Base-by-base conservation (phyloP, 805 yeast species). In the Wickerhamiella parazyma region DNA sequence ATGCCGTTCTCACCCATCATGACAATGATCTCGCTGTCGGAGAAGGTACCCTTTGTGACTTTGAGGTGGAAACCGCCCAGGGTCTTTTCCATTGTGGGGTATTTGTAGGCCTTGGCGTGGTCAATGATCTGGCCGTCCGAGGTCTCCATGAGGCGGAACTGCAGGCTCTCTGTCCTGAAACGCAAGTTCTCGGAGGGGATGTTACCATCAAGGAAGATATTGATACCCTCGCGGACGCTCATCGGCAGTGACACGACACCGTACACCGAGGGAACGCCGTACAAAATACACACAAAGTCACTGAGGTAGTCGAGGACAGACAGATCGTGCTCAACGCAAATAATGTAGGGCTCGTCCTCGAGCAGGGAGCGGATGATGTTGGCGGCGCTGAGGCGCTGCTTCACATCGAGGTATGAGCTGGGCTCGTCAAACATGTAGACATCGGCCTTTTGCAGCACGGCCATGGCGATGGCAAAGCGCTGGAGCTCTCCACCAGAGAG, bases 1-100 rank as follows among this genome's bases (percentile, higher is more conserved):
- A 98, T 91, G 70, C 99, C 99, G 65, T 91, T 91, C 69, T 91
- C 98, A 62, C 99, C 99, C 94, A 91, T 89, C 95, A 91, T 84
- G 46, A 91, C 98, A 57, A 91, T 73, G 56, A 91, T 91, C 70
- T 91, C 98, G 35, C 95, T 83, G 64, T 91, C 94, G 45, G 94
- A 79, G 67, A 89, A 91, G 47, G 80, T 87, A 67, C 99, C 99
- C 36, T 74, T 59, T 58, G 83, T 80, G 48, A 91, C 80, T 46
- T 66, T 69, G 62, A 91, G 72, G 59, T 75, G 77, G 81, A 91
- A 91, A 65, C 87, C 96, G 60, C 98, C 98, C 70, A 87, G 89
- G 36, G 96, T 86, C 73, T 85, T 87, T 45, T 63, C 59, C 94
- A 91, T 80, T 24, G 69, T 54, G 46, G 95, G 95, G 61, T 91